Evolutionary conservation across 108 stramenopile species (phyloP).

Genomic region (Discostella pseudostelligera): DNA sequence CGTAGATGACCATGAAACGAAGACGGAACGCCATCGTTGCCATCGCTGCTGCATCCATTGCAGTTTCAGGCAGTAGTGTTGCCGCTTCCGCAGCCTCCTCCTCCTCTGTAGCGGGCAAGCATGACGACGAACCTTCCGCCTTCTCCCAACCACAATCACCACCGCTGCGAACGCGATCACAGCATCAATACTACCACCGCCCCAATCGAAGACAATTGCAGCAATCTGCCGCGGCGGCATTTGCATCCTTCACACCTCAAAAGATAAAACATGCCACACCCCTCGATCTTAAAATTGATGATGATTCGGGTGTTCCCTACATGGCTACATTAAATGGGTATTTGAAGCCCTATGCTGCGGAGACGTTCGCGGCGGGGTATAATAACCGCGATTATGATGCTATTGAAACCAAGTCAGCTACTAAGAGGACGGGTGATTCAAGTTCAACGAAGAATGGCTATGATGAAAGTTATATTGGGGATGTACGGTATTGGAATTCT

Average conservation of each 20-base stretch:
- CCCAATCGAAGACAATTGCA: neutral
- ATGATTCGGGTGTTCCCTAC: neutral
- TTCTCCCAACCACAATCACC: neutral
- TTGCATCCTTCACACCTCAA: conserved; percentile 9
- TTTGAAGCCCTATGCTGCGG: neutral
- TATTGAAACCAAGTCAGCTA: too few species aligned
- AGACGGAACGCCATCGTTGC: too few species aligned
- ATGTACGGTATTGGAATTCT: neutral
- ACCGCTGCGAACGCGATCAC: neutral
- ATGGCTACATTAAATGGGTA: neutral
- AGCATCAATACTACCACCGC: neutral
- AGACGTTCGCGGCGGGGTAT: neutral
- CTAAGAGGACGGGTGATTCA: too few species aligned
- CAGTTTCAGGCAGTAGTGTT: neutral
- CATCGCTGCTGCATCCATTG: neutral
- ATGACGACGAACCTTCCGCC: neutral
- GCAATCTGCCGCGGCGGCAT: conserved; percentile 8
- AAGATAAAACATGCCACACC: conserved; percentile 15
- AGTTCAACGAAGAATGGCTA: neutral
- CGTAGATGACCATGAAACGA: too few species aligned
- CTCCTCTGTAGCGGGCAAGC: too few species aligned
- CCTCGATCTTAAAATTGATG: conserved; percentile 25
- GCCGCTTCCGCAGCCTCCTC: neutral
- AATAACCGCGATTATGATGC: neutral
- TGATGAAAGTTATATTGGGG: neutral